phyloP scores from a whole-genome alignment of 768 basidiomycete species.

The Rhizopogon rudus region DNA sequence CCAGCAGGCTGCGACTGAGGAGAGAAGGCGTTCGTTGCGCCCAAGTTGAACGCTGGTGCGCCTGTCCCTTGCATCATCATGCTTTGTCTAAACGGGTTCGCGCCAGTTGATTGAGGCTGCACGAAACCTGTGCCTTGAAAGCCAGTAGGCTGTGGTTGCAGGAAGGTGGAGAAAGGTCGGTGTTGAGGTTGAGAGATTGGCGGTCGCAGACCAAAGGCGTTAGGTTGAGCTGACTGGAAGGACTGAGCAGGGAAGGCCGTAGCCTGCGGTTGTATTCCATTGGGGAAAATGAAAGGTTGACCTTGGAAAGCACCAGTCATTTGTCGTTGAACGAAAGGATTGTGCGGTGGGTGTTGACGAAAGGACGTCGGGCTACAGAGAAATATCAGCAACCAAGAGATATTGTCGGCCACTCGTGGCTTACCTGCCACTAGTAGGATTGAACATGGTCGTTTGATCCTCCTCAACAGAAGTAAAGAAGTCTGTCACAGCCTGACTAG shows the following conservation, averaged over 20 bases:
- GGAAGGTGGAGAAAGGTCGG: conserved; percentile 48
- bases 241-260: conserved; percentile 51
- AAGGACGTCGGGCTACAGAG: conserved; percentile 42
- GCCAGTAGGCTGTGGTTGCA: conserved; percentile 52
- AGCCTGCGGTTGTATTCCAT: conserved; percentile 45
- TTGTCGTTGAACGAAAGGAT: conserved; percentile 72
- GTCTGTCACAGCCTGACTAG: conserved; percentile 57
- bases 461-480: conserved; percentile 89
- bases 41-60: conserved; percentile 39
- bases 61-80: conserved; percentile 66
- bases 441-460: conserved; percentile 69
- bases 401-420: background rate
- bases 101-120: conserved; percentile 52
- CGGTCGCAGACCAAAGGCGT: conserved; percentile 29
- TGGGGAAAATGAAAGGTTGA: conserved; percentile 37
- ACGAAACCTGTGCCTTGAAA: conserved; percentile 35
- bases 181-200: conserved; percentile 36
- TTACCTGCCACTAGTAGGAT: conserved; percentile 53
- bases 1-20: conserved; percentile 9
- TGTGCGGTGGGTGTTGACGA: conserved; percentile 56
- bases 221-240: conserved; percentile 25
- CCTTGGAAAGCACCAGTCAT: conserved; percentile 40
- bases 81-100: conserved; percentile 84
- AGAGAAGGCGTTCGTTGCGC: conserved; percentile 8
- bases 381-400: conserved; percentile 6